Conservation (phyloP, 164 flowering plant genomes). For the Nymphaea thermarum region DNA sequence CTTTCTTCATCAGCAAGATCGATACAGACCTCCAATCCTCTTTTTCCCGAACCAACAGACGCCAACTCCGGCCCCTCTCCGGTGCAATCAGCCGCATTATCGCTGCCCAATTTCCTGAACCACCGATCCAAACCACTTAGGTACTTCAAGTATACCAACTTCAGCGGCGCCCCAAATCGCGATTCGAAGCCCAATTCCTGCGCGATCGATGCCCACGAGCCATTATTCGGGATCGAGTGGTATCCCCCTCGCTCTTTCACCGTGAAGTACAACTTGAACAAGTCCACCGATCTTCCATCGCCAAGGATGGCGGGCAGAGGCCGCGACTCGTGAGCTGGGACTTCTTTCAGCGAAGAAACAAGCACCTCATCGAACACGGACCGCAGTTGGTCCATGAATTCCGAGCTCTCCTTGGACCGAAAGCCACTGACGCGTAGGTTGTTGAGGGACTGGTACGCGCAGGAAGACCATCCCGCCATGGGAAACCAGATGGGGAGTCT, state of each 20-base stretch:
- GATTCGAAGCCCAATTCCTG: slow-evolving; percentile 33
- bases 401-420: not conserved
- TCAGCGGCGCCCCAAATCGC: slow-evolving; percentile 19
- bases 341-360: slow-evolving; percentile 15
- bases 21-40: not conserved
- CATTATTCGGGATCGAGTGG: slow-evolving; percentile 18
- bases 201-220: slow-evolving; percentile 38
- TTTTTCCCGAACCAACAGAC: slow-evolving; percentile 8
- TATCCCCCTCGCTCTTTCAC: slow-evolving; percentile 52
- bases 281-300: slow-evolving; percentile 41
- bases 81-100: slow-evolving; percentile 5
- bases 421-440: not conserved
- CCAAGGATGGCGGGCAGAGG: slow-evolving; percentile 49
- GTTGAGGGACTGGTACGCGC: not conserved
- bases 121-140: slow-evolving; percentile 31
- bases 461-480: not conserved
- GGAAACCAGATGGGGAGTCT: not conserved
- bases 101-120: slow-evolving; percentile 16
- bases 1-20: not conserved
- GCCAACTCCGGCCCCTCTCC: slow-evolving; percentile 24
- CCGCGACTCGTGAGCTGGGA: slow-evolving; percentile 12
- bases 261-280: slow-evolving; percentile 36
- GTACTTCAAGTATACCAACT: slow-evolving; percentile 50
- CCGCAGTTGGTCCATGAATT: not conserved
- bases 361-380: slow-evolving; percentile 10